Conservation (phyloP, 371 early-diverging fungal genomes). For the Apophysomyces variabilis region DNA sequence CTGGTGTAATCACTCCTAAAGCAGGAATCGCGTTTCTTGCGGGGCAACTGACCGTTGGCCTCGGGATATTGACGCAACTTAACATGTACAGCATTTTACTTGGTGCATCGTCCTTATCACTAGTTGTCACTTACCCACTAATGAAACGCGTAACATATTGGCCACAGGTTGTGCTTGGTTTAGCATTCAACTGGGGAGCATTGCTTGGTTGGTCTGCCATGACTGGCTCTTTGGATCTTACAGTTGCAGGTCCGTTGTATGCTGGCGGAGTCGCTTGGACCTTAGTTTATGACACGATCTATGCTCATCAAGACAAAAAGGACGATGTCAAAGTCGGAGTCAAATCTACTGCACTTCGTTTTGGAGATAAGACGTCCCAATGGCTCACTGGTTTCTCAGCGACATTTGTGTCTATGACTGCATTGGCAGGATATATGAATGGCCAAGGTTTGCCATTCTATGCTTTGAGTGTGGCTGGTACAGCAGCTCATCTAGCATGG, state of each 20-base stretch:
- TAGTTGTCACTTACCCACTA: slow-evolving; percentile 88
- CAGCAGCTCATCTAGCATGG: slow-evolving; percentile 80
- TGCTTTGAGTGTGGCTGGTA: slow-evolving; percentile 73
- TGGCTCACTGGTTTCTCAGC: slow-evolving; percentile 79
- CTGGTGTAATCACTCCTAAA: slow-evolving; percentile 70
- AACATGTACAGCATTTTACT: slow-evolving; percentile 78
- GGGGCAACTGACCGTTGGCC: slow-evolving; percentile 77
- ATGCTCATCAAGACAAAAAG: slow-evolving; percentile 93
- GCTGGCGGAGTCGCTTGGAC: slow-evolving; percentile 92
- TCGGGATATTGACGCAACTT: slow-evolving; percentile 79
- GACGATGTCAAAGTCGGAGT: slow-evolving; percentile 89
- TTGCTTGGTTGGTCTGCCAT: slow-evolving; percentile 95
- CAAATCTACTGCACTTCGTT: slow-evolving; percentile 90
- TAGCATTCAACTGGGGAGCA: slow-evolving; percentile 96
- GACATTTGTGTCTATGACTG: slow-evolving; percentile 68
- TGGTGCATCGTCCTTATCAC: slow-evolving; percentile 80
- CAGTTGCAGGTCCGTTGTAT: slow-evolving; percentile 84
- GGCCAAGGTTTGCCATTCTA: slow-evolving; percentile 79
- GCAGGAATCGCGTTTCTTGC: slow-evolving; percentile 85
- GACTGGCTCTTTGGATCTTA: slow-evolving; percentile 69
- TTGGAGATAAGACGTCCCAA: slow-evolving; percentile 76
- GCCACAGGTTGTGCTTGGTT: slow-evolving; percentile 91
- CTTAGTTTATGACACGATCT: slow-evolving; percentile 95
- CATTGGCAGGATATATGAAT: slow-evolving; percentile 80
- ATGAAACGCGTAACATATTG: slow-evolving; percentile 97